Percentiles rank a stretch among this genome's conserved stretches.
Evolutionary conservation across 148 eudicot genomes (phyloP).

Genomic region (Rhododendron kiyosumense): DNA sequence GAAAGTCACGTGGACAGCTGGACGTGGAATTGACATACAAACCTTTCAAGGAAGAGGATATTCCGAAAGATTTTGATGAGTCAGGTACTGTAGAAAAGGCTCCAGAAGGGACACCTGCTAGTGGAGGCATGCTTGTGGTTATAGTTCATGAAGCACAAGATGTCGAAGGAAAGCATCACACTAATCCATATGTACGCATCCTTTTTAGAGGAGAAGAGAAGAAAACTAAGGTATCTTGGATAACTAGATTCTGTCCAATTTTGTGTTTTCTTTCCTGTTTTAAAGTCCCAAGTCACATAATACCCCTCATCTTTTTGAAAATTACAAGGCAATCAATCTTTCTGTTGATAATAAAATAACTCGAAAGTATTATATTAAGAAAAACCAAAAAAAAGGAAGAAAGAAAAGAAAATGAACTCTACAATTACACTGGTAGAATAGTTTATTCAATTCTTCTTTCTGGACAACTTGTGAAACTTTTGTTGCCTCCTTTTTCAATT

Average conservation of each 20-base stretch:
- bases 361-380: not conserved
- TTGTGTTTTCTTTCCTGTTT: not conserved
- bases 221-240: constrained; percentile 67
- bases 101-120: constrained; percentile 78
- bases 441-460: not conserved
- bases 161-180: constrained; percentile 89
- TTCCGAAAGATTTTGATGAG: constrained; percentile 42
- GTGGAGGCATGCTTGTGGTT: constrained; percentile 73
- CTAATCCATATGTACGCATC: constrained; percentile 70
- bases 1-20: constrained; percentile 74
- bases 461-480: not conserved
- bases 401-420: not conserved
- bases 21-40: constrained; percentile 66
- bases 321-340: not conserved
- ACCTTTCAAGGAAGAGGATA: constrained; percentile 64
- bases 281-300: not conserved
- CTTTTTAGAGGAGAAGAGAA: constrained; percentile 81
- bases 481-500: not conserved
- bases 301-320: not conserved
- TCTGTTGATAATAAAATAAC: not conserved
- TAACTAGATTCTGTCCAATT: not conserved
- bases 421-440: not conserved
- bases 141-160: constrained; percentile 75
- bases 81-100: constrained; percentile 38
- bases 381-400: not conserved